phyloP scores from a whole-genome alignment of 73 alveolate genomes.

The Paramecium tetraurelia region DNA sequence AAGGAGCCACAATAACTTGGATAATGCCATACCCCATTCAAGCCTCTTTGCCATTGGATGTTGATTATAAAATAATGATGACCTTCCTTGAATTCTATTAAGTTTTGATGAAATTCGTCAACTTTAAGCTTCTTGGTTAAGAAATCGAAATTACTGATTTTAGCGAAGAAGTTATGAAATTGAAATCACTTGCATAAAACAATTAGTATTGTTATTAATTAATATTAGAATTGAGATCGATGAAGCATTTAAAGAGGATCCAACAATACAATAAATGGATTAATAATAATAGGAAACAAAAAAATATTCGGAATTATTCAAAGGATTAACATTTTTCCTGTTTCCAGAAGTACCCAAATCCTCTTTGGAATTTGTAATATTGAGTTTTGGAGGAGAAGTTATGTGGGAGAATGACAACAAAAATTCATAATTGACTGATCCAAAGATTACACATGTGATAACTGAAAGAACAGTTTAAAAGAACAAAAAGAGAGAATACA shows the following conservation, averaged over 20 bases:
- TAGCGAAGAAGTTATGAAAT: background rate
- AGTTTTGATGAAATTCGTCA: slow-evolving; percentile 45
- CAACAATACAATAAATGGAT: slow-evolving; percentile 1
- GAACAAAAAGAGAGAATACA: slow-evolving; percentile 46
- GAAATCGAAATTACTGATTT: background rate
- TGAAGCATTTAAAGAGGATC: slow-evolving; percentile 59
- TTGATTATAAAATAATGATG: slow-evolving; percentile 59
- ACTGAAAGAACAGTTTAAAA: slow-evolving; percentile 51
- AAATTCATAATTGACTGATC: slow-evolving; percentile 34
- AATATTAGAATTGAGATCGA: slow-evolving; percentile 31
- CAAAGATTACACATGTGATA: slow-evolving; percentile 52
- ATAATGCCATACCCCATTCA: slow-evolving; percentile 55
- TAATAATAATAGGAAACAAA: background rate
- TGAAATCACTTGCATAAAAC: background rate
- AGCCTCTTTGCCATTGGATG: slow-evolving; percentile 60
- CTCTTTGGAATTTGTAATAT: slow-evolving; percentile 52
- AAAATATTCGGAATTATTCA: slow-evolving; percentile 23
- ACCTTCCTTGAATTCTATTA: slow-evolving; percentile 60
- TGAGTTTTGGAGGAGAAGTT: slow-evolving; percentile 57
- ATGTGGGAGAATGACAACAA: slow-evolving; percentile 55
- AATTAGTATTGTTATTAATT: background rate
- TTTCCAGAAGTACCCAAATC: slow-evolving; percentile 62
- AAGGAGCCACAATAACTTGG: slow-evolving; percentile 60
- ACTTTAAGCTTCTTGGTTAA: slow-evolving; percentile 51
- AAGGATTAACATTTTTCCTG: slow-evolving; percentile 50